Evolutionary conservation across 2,329 filamentous ascomycete species (phyloP), one percentile per base, ranked within the genome.

Genomic region (Penicillium brasilianum): DNA sequence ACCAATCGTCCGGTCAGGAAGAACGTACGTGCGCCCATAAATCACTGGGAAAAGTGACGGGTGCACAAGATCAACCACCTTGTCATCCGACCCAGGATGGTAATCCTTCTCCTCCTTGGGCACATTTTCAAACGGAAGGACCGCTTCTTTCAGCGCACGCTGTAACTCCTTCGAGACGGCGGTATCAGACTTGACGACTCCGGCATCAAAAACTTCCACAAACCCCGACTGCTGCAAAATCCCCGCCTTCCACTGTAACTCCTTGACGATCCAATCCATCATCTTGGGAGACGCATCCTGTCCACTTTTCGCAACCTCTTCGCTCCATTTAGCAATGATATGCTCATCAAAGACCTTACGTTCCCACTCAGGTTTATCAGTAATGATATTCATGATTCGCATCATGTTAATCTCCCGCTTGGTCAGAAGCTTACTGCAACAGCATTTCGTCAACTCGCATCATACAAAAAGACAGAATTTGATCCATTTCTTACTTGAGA

Each of bases 11-110:
- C 50, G 43, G 14, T 71, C 66, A 2, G 50, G 59, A 2, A 78
- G 62, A 16, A 74, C 61, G 2, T 62, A 62, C 2, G 62, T 72
- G 4, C 60, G 61, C 0, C 72, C 72, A 54, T 72, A 77, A 4
- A 77, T 57, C 2, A 78, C 58, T 0, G 76, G 75, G 56, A 72
- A 78, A 4, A 77, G 60, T 0, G 88, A 90, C 0, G 88, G 88
- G 63, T 91, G 85, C 1, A 90, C 83, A 0, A 91, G 75, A 69
- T 91, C 83, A 0, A 89, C 81, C 0, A 91, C 87, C 61, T 83
- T 83, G 0, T 77, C 72, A 37, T 86, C 76, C 0, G 84, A 86
- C 2, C 81, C 78, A 0, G 87, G 88, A 71, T 90, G 87, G 81
- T 86, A 90, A 71, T 90, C 88, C 66, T 85, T 85, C 36, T 77